Evolutionary conservation across 306 rosid genomes (phyloP).

Genomic region (Vicia sativa): DNA sequence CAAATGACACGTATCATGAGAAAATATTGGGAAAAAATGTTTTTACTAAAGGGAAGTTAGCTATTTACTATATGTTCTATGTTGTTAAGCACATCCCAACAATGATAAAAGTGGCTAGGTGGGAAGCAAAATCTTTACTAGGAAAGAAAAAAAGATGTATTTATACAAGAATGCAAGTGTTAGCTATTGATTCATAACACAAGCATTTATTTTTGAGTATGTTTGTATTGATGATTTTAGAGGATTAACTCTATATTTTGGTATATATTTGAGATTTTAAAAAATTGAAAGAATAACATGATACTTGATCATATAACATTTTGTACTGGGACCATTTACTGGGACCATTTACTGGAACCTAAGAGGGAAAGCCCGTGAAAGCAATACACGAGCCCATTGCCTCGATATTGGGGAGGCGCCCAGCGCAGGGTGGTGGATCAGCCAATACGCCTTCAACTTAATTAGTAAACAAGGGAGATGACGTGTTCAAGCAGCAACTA

Average conservation of each 20-base stretch:
- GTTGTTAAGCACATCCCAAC: conserved; percentile 11
- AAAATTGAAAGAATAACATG: neutral
- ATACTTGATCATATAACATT: neutral
- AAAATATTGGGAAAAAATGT: neutral
- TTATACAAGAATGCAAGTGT: neutral
- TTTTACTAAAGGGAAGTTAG: neutral
- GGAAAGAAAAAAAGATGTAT: neutral
- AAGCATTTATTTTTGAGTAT: neutral
- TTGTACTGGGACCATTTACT: too few species aligned
- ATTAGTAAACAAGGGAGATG: too few species aligned
- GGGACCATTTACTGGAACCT: too few species aligned
- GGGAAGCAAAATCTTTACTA: conserved; percentile 1
- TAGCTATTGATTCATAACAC: neutral
- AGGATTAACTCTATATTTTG: neutral
- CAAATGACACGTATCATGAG: neutral
- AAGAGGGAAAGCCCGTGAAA: too few species aligned
- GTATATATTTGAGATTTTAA: neutral
- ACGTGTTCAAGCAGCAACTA: too few species aligned
- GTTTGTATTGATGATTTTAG: neutral
- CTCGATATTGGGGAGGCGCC: too few species aligned
- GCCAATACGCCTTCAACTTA: too few species aligned
- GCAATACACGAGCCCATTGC: too few species aligned
- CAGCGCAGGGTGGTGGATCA: too few species aligned
- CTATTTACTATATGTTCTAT: neutral
- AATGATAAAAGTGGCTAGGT: neutral